These are phyloP conservation scores for Aspergillus neotritici DNA, from an alignment of 2,329 filamentous ascomycete species.

Conservation along the genomic window DNA sequence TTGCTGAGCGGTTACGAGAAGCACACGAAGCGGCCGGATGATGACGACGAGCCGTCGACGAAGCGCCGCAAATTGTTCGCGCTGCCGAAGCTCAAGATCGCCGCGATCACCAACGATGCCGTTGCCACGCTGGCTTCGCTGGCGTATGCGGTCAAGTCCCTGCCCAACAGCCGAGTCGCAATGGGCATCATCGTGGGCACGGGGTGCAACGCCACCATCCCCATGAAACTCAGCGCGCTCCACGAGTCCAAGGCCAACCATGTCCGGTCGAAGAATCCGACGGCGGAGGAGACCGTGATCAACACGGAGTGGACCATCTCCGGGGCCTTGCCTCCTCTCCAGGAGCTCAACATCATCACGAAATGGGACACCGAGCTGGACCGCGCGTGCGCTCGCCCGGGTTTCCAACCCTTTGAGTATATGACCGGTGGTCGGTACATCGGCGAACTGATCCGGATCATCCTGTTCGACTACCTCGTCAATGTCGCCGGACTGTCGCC, in stretches of 20 bases:
- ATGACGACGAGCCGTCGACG: conserved; percentile 37
- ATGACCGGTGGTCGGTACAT: conserved; percentile 76
- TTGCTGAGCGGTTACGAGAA: conserved; percentile 50
- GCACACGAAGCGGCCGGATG: conserved; percentile 40
- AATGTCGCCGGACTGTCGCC: conserved; percentile 36
- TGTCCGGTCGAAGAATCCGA: conserved; percentile 43
- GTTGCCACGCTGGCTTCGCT: conserved; percentile 74
- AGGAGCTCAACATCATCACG: conserved; percentile 56
- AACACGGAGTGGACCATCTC: conserved; percentile 84
- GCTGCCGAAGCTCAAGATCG: conserved; percentile 63
- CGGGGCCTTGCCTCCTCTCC: conserved; percentile 63
- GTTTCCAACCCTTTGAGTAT: conserved; percentile 78
- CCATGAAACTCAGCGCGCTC: conserved; percentile 59
- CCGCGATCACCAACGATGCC: conserved; percentile 75
- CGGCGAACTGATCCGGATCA: conserved; percentile 67
- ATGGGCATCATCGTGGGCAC: conserved; percentile 81
- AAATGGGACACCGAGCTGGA: conserved; percentile 67
- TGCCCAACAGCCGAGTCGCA: conserved; percentile 57
- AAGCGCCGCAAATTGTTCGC: conserved; percentile 43
- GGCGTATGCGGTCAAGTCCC: conserved; percentile 62
- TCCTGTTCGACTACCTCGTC: conserved; percentile 61
- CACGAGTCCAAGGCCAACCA: conserved; percentile 57
- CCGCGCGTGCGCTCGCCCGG: conserved; percentile 60
- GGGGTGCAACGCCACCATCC: conserved; percentile 74
- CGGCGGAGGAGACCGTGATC: conserved; percentile 63